These are phyloP conservation scores for Phytopythium cucurbitacearum DNA, from an alignment of 352 stramenopile genomes.

Conservation along the genomic window DNA sequence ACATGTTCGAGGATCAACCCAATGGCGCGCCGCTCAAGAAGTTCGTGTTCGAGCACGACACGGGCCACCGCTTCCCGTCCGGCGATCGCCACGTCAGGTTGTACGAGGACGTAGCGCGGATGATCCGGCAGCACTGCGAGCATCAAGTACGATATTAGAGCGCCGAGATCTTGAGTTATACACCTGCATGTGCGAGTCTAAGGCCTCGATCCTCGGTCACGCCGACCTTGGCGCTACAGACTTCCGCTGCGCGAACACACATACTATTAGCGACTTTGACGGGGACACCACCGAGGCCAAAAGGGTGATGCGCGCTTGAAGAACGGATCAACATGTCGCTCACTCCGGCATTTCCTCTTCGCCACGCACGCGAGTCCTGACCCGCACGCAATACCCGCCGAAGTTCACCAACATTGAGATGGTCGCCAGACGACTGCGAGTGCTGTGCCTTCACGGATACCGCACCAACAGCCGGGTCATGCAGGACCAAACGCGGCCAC, in stretches of 20 bases:
- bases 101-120: constrained; percentile 23
- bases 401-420: no score
- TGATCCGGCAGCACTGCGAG: constrained; percentile 22
- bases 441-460: constrained; percentile 52
- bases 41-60: constrained; percentile 40
- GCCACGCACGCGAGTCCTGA: no score
- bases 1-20: constrained; percentile 30
- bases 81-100: constrained; percentile 23
- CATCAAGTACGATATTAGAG: background rate
- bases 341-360: background rate
- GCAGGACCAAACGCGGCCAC: constrained; percentile 33
- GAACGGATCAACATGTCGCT: background rate
- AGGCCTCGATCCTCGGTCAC: no score
- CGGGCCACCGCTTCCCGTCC: constrained; percentile 32
- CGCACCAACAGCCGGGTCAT: constrained; percentile 51
- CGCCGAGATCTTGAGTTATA: background rate
- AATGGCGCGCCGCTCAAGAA: constrained; percentile 15
- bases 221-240: no score
- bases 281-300: background rate
- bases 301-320: constrained; percentile 6
- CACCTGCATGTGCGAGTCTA: background rate
- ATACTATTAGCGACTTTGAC: background rate
- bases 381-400: no score
- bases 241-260: background rate
- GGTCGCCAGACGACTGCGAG: constrained; percentile 19